These are phyloP conservation scores for Coccomyxa sp. DNA, from an alignment of 139 green algal genomes.

Conservation along the genomic window DNA sequence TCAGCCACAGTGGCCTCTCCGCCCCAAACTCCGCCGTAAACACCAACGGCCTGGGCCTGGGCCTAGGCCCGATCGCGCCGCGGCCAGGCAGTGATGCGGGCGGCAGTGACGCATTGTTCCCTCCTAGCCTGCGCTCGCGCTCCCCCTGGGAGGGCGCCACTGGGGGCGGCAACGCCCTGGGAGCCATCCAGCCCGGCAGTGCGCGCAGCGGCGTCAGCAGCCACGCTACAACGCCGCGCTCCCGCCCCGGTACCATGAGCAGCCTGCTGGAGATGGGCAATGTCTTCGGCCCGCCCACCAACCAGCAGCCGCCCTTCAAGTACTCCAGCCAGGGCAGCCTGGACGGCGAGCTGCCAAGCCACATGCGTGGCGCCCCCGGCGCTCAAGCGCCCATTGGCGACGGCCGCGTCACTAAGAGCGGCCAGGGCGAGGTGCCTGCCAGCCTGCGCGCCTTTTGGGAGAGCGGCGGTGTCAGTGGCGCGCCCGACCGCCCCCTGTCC, in stretches of 20 bases:
- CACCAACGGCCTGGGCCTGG: too few relatives aligned
- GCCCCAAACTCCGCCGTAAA: too few relatives aligned
- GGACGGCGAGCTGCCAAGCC: neutral
- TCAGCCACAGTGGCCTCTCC: too few relatives aligned
- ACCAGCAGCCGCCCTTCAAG: neutral
- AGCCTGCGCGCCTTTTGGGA: neutral
- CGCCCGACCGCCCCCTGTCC: neutral
- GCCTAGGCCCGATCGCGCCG: too few relatives aligned
- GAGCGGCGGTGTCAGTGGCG: neutral
- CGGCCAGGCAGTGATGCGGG: too few relatives aligned
- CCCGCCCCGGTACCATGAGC: neutral
- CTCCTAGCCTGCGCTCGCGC: too few relatives aligned
- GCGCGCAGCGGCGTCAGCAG: neutral
- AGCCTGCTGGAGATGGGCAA: neutral
- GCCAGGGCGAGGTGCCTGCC: neutral
- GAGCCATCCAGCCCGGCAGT: neutral
- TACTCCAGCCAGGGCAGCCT: neutral
- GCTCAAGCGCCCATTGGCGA: neutral
- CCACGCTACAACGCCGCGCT: neutral
- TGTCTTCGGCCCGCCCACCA: neutral
- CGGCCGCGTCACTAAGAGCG: neutral
- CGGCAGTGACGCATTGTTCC: too few relatives aligned
- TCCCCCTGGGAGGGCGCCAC: too few relatives aligned
- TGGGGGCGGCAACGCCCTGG: neutral
- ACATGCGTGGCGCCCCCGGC: neutral